Evolutionary conservation across 2,329 filamentous ascomycete genomes (phyloP).

Genomic region (Ascochyta pisi): DNA sequence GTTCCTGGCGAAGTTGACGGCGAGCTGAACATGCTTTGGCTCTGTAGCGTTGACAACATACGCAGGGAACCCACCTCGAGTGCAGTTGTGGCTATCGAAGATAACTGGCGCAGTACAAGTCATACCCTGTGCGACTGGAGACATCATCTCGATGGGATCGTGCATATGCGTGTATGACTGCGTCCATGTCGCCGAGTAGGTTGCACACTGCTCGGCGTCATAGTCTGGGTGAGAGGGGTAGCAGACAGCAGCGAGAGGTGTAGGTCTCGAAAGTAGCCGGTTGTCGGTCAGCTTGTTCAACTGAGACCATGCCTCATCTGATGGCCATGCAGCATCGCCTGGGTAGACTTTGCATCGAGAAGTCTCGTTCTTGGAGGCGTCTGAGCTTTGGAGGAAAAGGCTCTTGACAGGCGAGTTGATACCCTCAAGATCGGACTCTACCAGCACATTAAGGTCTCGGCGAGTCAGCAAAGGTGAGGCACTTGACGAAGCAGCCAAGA

Average conservation of each 20-base stretch:
- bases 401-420: slow-evolving; percentile 26
- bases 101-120: slow-evolving; percentile 46
- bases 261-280: slow-evolving; percentile 35
- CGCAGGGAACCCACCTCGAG: slow-evolving; percentile 45
- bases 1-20: slow-evolving; percentile 47
- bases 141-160: slow-evolving; percentile 49
- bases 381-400: slow-evolving; percentile 30
- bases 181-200: slow-evolving; percentile 41
- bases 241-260: slow-evolving; percentile 43
- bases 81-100: slow-evolving; percentile 45
- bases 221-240: slow-evolving; percentile 39
- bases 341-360: slow-evolving; percentile 59
- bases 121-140: slow-evolving; percentile 47
- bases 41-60: slow-evolving; percentile 48
- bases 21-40: slow-evolving; percentile 45
- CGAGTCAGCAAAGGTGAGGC: slow-evolving; percentile 29
- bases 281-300: slow-evolving; percentile 52
- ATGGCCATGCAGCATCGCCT: slow-evolving; percentile 58
- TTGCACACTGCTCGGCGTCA: slow-evolving; percentile 38
- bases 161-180: slow-evolving; percentile 43
- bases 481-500: slow-evolving; percentile 30
- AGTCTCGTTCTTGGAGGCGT: slow-evolving; percentile 21
- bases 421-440: slow-evolving; percentile 31
- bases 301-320: slow-evolving; percentile 52
- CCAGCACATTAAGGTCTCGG: slow-evolving; percentile 12